Evolutionary conservation across 2,329 filamentous ascomycete species (phyloP), one percentile per base, ranked within the genome.

Genomic region (Fusarium fujikuroi): DNA sequence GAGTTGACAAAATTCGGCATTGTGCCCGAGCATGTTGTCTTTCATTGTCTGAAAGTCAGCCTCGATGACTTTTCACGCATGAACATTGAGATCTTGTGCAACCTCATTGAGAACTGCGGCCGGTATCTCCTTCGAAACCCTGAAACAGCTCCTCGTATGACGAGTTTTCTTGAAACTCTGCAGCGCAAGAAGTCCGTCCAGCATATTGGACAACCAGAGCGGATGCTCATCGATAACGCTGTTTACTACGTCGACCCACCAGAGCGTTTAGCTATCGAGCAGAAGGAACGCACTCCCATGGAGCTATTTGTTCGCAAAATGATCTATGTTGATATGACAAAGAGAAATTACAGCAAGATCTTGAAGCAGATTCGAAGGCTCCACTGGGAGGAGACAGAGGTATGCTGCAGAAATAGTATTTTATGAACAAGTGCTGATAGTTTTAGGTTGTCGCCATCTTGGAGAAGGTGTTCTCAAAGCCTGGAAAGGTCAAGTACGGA

Each of bases 51-150:
- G 77, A 99, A 98, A 82, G 95, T 99, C 81, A 97, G 95, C 75
- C 85, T 99, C 34, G 96, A 99, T 78, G 96, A 99, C 79, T 99
- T 99, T 79, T 98, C 96, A 5, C 90, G 95, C 69, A 98, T 98
- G 93, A 99, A 99, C 79, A 98, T 99, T 72, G 97, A 99, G 81
- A 98, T 99, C 76, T 95, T 99, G 72, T 97, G 95, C 78, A 97
- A 97, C 78, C 87, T 99, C 34, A 87, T 99, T 28, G 96, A 99
- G 81, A 98, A 98, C 73, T 99, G 97, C 79, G 96, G 96, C 47
- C 91, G 96, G 23, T 99, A 98, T 82, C 86, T 99, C 28, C 88
- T 99, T 66, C 93, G 95, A 56, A 98, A 96, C 75, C 92, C 94
- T 0, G 95, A 98, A 70, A 98, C 97, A 0, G 92, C 93, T 15